Evolutionary conservation across 2,329 filamentous ascomycete species (phyloP).

Genomic region (Arachnomyces sp.): DNA sequence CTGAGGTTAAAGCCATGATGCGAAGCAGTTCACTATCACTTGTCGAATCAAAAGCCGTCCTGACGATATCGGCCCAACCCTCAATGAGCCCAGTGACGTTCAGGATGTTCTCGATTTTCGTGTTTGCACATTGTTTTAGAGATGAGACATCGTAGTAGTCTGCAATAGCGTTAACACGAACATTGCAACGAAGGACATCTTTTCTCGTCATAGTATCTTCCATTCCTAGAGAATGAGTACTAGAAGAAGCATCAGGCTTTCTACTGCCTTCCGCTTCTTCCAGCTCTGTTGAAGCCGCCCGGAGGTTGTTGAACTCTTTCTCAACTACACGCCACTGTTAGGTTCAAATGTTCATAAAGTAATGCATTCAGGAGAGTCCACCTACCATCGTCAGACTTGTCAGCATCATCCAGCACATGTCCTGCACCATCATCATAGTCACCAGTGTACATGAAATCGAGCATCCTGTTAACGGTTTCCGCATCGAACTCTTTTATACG

Average conservation of each 20-base stretch:
- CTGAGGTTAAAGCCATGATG: neutral
- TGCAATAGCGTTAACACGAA: constrained; percentile 9
- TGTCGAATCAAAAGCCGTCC: neutral
- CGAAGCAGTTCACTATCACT: constrained; percentile 4
- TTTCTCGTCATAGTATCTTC: neutral
- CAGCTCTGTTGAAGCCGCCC: no score
- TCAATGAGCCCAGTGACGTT: neutral
- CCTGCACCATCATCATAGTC: constrained; percentile 2
- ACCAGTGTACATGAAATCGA: constrained; percentile 7
- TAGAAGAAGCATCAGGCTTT: no score
- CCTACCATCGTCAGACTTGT: neutral
- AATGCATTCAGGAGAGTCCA: no score
- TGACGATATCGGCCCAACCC: constrained; percentile 1
- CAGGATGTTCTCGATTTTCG: constrained; percentile 4
- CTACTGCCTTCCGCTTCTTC: no score
- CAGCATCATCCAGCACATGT: constrained; percentile 1
- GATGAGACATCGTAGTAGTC: constrained; percentile 9
- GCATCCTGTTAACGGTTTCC: constrained; percentile 6
- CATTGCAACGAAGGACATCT: neutral
- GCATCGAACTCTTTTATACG: constrained; percentile 6
- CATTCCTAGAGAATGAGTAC: no score
- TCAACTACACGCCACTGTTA: no score
- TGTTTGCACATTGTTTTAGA: constrained; percentile 5
- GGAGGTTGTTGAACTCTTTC: no score
- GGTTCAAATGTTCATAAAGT: no score